phyloP scores from a whole-genome alignment of 768 basidiomycete species.

The Ramaria sp. region DNA sequence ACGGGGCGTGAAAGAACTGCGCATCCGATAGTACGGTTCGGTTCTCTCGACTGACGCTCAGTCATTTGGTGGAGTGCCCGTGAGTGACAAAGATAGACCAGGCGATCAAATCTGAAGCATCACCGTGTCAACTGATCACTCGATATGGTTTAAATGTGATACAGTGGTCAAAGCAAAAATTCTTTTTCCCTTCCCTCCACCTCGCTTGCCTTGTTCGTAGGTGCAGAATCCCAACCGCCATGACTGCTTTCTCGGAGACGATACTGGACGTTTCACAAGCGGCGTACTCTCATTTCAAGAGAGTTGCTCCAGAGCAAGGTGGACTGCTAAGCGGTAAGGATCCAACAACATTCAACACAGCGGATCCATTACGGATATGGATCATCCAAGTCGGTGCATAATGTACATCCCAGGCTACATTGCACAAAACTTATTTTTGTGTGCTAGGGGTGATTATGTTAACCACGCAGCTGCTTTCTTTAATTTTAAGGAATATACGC shows the following conservation, averaged over 20 bases:
- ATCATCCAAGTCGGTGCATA: slow-evolving; percentile 4
- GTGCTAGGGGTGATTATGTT: slow-evolving; percentile 69
- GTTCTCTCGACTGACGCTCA: too few species aligned
- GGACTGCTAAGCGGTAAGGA: slow-evolving; percentile 69
- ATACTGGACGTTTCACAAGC: not conserved
- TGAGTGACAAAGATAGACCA: too few species aligned
- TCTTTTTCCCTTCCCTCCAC: too few species aligned
- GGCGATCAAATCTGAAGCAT: too few species aligned
- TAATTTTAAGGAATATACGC: slow-evolving; percentile 57
- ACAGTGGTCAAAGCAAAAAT: too few species aligned
- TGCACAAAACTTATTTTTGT: slow-evolving; percentile 17
- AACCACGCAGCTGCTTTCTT: slow-evolving; percentile 65
- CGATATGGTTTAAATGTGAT: too few species aligned
- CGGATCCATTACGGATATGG: slow-evolving; percentile 9
- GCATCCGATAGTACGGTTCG: too few species aligned
- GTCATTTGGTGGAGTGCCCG: too few species aligned
- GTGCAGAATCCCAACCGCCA: not conserved
- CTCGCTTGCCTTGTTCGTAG: too few species aligned
- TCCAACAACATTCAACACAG: slow-evolving; percentile 50
- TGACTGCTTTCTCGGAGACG: slow-evolving; percentile 2
- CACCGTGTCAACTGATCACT: too few species aligned
- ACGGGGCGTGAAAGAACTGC: too few species aligned
- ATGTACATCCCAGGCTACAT: slow-evolving; percentile 16
- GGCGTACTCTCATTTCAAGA: not conserved
- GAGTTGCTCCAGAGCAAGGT: slow-evolving; percentile 33